Conservation (phyloP, 176 grass and related monocot genomes). For the Dendrocalamus sinicus region DNA sequence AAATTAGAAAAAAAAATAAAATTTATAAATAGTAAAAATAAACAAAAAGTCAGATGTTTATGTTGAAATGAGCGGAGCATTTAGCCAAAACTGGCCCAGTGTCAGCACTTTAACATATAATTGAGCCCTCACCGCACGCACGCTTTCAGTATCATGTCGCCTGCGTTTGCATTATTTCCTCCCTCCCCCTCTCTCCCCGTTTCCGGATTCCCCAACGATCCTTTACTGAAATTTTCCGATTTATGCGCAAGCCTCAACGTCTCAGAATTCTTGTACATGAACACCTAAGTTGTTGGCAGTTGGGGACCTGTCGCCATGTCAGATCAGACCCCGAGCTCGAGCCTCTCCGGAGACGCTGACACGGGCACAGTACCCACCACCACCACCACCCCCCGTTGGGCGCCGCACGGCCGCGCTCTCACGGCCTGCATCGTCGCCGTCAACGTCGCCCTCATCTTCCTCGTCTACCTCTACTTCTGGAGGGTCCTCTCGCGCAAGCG, state of each 20-base stretch:
- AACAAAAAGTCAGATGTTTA: no score
- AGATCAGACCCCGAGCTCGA: constrained; percentile 16
- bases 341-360: constrained; percentile 12
- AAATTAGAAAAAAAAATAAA: no score
- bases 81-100: neutral
- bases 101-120: neutral
- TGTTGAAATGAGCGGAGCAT: fast-evolving
- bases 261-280: neutral
- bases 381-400: neutral
- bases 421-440: constrained; percentile 45
- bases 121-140: neutral
- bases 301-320: constrained; percentile 17
- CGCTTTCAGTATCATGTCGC: neutral
- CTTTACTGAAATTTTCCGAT: neutral
- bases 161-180: neutral
- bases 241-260: neutral
- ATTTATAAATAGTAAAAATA: no score
- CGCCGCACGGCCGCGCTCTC: constrained; percentile 37
- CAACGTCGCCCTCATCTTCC: constrained; percentile 56
- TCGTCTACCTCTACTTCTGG: constrained; percentile 70
- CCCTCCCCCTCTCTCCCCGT: neutral
- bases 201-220: neutral
- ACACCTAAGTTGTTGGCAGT: neutral
- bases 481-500: constrained; percentile 47
- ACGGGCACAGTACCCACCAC: neutral